These are phyloP conservation scores for Hypholoma fasciculare DNA, from an alignment of 768 basidiomycete genomes.

Conservation along the genomic window DNA sequence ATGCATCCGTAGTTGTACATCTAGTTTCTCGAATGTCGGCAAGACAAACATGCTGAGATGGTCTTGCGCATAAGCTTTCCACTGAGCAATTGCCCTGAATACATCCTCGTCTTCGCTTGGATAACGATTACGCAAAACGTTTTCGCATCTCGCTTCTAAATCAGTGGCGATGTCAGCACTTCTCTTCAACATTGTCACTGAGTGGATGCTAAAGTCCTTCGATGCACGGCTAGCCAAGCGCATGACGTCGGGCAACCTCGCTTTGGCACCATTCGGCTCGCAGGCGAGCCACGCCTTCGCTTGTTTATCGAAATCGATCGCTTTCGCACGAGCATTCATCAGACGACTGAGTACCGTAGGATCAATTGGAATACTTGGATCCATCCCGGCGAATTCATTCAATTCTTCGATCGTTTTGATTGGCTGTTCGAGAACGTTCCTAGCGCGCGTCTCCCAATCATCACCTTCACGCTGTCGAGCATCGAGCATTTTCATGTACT, in stretches of 20 bases:
- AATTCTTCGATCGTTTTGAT: conserved; percentile 77
- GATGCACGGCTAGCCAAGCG: conserved; percentile 69
- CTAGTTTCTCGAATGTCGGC: conserved; percentile 71
- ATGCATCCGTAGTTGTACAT: conserved; percentile 66
- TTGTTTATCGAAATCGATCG: conserved; percentile 78
- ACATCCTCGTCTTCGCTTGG: conserved; percentile 58
- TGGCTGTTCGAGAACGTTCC: conserved; percentile 62
- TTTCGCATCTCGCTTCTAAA: conserved; percentile 74
- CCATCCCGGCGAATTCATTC: conserved; percentile 67
- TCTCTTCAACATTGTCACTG: conserved; percentile 64
- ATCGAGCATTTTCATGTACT: conserved; percentile 62
- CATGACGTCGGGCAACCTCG: conserved; percentile 68
- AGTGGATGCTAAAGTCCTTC: conserved; percentile 73
- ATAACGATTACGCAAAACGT: conserved; percentile 67
- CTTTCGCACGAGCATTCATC: conserved; percentile 62
- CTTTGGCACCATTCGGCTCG: conserved; percentile 53
- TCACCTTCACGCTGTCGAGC: conserved; percentile 66
- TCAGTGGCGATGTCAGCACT: conserved; percentile 78
- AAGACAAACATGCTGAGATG: conserved; percentile 74
- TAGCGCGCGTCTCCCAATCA: conserved; percentile 77
- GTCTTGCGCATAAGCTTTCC: conserved; percentile 70
- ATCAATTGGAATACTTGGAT: conserved; percentile 70
- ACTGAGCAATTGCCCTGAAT: conserved; percentile 71
- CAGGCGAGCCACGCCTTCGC: conserved; percentile 69
- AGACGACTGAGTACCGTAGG: conserved; percentile 65